Percentiles rank a stretch among this genome's conserved stretches.
Evolutionary conservation across 78 protist genomes (phyloP).

Genomic region (Tieghemostelium lacteum): DNA sequence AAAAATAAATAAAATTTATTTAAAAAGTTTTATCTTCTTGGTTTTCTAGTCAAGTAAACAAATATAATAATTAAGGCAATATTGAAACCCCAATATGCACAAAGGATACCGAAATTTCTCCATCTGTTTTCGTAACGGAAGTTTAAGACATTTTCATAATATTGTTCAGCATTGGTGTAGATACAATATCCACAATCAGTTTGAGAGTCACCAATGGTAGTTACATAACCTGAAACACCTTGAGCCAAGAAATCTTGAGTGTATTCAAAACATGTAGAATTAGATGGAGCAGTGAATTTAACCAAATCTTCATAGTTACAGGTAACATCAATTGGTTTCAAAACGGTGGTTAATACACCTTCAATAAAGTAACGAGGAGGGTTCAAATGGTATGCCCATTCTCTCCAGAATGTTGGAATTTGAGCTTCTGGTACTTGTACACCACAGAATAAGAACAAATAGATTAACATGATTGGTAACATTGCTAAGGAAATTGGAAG

Average conservation of each 20-base stretch:
- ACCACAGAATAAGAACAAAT: slow-evolving; percentile 64
- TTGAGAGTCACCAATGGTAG: neutral
- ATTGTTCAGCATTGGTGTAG: slow-evolving; percentile 45
- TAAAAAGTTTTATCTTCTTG: slow-evolving; percentile 76
- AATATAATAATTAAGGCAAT: slow-evolving; percentile 15
- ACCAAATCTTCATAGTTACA: slow-evolving; percentile 16
- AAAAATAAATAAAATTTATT: no score
- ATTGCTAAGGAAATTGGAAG: neutral
- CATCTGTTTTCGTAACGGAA: slow-evolving; percentile 48
- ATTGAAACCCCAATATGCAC: slow-evolving; percentile 38
- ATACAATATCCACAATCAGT: slow-evolving; percentile 45
- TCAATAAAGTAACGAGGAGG: slow-evolving; percentile 48
- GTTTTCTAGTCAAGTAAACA: slow-evolving; percentile 43
- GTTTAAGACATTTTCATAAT: slow-evolving; percentile 17
- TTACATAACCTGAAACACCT: neutral
- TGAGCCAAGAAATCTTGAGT: neutral
- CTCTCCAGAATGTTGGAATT: slow-evolving; percentile 8
- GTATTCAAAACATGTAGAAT: slow-evolving; percentile 25
- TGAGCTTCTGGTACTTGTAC: neutral
- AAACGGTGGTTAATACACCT: slow-evolving; percentile 20
- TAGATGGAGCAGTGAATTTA: neutral
- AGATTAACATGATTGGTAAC: slow-evolving; percentile 7
- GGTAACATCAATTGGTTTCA: slow-evolving; percentile 3
- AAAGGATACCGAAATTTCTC: slow-evolving; percentile 41
- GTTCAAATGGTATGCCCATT: slow-evolving; percentile 8